These are phyloP conservation scores for Trichocomaceae sp. DNA, from an alignment of 2,329 filamentous ascomycete genomes.

Conservation along the genomic window DNA sequence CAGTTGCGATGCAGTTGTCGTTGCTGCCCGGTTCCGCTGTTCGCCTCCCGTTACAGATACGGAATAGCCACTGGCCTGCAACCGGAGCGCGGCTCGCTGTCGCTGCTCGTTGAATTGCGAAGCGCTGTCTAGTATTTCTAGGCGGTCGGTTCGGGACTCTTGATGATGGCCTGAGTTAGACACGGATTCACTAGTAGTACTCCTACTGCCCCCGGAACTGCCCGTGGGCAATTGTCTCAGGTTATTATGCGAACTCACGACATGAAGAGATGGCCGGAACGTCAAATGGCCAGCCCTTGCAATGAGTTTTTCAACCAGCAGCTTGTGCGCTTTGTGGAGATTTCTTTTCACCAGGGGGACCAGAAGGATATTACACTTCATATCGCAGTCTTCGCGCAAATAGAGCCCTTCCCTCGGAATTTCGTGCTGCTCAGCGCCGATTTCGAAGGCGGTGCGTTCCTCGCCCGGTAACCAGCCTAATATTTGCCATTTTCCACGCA, in stretches of 20 bases:
- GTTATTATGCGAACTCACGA: not conserved
- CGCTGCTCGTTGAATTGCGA: slow-evolving; percentile 7
- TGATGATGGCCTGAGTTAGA: not conserved
- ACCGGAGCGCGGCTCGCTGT: slow-evolving; percentile 7
- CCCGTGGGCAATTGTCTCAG: not conserved
- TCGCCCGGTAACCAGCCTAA: slow-evolving; percentile 68
- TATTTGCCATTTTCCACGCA: slow-evolving; percentile 69
- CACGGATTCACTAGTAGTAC: not conserved
- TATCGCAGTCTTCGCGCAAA: slow-evolving; percentile 72
- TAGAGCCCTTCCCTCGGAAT: slow-evolving; percentile 65
- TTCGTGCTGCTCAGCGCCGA: slow-evolving; percentile 49
- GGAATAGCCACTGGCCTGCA: slow-evolving; percentile 8
- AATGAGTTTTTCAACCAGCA: slow-evolving; percentile 57
- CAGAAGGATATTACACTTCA: slow-evolving; percentile 72
- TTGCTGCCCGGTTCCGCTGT: not conserved
- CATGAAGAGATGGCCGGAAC: not conserved
- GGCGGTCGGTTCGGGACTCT: not conserved
- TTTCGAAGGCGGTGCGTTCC: slow-evolving; percentile 57
- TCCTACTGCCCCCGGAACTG: not conserved
- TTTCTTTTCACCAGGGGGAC: slow-evolving; percentile 72
- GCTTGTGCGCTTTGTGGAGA: slow-evolving; percentile 65
- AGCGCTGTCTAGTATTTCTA: not conserved
- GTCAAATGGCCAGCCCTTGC: slow-evolving; percentile 39
- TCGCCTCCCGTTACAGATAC: slow-evolving; percentile 10
- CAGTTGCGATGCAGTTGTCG: not conserved